These are phyloP conservation scores for Oryza coarctata DNA, from an alignment of 176 grass and related monocot species.

Conservation along the genomic window DNA sequence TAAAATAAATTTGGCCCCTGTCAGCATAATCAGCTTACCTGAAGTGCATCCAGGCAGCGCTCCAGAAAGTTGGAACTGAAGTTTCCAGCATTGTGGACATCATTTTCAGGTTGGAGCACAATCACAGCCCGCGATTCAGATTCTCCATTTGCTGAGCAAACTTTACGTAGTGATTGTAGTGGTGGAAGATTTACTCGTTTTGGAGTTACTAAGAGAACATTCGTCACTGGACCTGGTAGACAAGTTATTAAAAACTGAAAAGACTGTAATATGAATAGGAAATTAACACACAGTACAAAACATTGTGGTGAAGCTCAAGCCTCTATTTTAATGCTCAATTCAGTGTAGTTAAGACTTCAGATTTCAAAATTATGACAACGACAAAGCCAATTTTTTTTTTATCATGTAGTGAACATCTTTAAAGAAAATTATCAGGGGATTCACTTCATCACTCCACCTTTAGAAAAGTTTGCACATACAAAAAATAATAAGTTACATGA, in stretches of 20 bases:
- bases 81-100: constrained; percentile 35
- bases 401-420: neutral
- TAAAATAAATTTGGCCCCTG: neutral
- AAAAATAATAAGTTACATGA: neutral
- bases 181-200: constrained; percentile 41
- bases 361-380: neutral
- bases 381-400: neutral
- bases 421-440: neutral
- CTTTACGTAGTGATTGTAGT: constrained; percentile 54
- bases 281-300: neutral
- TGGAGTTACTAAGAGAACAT: constrained; percentile 55
- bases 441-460: neutral
- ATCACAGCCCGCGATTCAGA: constrained; percentile 32
- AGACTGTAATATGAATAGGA: neutral
- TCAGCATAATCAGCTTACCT: constrained; percentile 43
- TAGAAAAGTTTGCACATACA: too few relatives aligned
- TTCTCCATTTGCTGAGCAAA: constrained; percentile 43
- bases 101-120: constrained; percentile 38
- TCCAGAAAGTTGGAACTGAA: constrained; percentile 37
- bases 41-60: constrained; percentile 39
- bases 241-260: neutral
- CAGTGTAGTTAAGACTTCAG: neutral
- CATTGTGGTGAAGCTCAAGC: too few relatives aligned
- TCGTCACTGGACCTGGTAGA: constrained; percentile 57
- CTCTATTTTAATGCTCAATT: neutral